Conservation (phyloP, 352 stramenopile species). For the Phytopythium kandeliae region DNA sequence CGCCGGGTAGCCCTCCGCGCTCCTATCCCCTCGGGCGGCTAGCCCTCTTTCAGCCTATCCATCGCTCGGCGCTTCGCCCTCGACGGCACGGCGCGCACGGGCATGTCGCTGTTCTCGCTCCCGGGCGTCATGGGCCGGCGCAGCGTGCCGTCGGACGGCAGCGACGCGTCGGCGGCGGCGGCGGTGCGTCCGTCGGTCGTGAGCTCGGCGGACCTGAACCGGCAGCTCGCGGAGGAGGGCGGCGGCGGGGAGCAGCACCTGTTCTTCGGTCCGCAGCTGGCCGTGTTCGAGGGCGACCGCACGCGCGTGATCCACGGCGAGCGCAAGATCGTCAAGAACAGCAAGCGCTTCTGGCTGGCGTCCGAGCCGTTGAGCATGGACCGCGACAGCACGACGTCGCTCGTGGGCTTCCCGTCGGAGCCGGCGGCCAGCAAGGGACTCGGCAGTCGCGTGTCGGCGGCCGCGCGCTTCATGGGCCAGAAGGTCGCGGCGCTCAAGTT, state of each 20-base stretch:
- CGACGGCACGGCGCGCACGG: no score
- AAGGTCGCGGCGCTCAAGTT: slow-evolving; percentile 82
- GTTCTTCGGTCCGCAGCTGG: slow-evolving; percentile 75
- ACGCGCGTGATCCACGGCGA: slow-evolving; percentile 83
- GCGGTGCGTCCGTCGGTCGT: slow-evolving; percentile 61
- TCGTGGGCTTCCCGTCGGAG: slow-evolving; percentile 50
- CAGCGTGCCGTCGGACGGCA: slow-evolving; percentile 45
- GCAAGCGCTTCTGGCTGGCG: slow-evolving; percentile 77
- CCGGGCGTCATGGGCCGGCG: slow-evolving; percentile 55
- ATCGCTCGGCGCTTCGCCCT: no score
- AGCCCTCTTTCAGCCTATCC: no score
- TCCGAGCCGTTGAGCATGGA: slow-evolving; percentile 82
- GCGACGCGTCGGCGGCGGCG: slow-evolving; percentile 19
- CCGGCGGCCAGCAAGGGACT: slow-evolving; percentile 29
- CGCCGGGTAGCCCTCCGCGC: no score
- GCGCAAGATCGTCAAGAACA: slow-evolving; percentile 84
- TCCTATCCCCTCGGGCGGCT: no score
- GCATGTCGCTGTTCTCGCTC: slow-evolving; percentile 81
- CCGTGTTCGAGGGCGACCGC: slow-evolving; percentile 68
- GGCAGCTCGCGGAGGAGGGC: slow-evolving; percentile 60
- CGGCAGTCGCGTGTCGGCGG: slow-evolving; percentile 61
- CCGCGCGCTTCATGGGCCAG: slow-evolving; percentile 68
- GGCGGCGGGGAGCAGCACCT: slow-evolving; percentile 63
- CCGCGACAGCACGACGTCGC: slow-evolving; percentile 68
- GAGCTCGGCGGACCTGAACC: slow-evolving; percentile 62